Percentiles rank a stretch among this genome's conserved stretches.
Conservation (phyloP, 1,139 yeast species). For the Suhomyces maxii region DNA sequence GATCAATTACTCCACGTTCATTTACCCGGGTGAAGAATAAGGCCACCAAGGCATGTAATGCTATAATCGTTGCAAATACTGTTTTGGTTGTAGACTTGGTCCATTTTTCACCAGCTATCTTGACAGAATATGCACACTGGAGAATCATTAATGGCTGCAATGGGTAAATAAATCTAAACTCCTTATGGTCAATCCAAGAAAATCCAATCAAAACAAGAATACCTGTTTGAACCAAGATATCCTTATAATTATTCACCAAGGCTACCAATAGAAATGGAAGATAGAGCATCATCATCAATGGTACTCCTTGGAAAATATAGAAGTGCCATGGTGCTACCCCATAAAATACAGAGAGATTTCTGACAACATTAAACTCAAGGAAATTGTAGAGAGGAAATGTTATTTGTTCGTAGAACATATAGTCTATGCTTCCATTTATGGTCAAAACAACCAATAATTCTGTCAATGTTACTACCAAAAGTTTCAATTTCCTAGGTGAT, state of each 20-base stretch:
- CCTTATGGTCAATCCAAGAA: conserved; percentile 78
- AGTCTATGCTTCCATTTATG: conserved; percentile 51
- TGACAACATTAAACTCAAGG: conserved; percentile 70
- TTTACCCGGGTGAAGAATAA: conserved; percentile 61
- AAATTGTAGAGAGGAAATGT: conserved; percentile 71
- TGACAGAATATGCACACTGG: conserved; percentile 18
- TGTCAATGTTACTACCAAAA: conserved; percentile 14
- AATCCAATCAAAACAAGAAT: conserved; percentile 51
- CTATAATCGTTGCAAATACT: conserved; percentile 15
- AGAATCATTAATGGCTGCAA: conserved; percentile 65
- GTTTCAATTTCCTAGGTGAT: conserved; percentile 9
- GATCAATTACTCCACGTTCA: conserved; percentile 82
- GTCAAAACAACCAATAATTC: conserved; percentile 26
- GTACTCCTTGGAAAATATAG: conserved; percentile 79
- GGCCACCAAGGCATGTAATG: conserved; percentile 48
- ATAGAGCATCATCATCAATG: conserved; percentile 66
- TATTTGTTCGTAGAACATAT: conserved; percentile 54
- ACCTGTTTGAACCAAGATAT: conserved; percentile 27
- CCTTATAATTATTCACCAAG: conserved; percentile 13
- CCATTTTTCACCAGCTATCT: conserved; percentile 4
- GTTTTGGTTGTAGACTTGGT: background rate
- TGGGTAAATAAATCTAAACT: conserved; percentile 87
- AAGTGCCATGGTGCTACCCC: conserved; percentile 88
- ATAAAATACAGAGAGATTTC: conserved; percentile 75
- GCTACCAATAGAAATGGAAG: conserved; percentile 52